Evolutionary conservation across 176 grass and related monocot species (phyloP), one percentile per base, ranked within the genome.

Genomic region (Bromus sterilis): DNA sequence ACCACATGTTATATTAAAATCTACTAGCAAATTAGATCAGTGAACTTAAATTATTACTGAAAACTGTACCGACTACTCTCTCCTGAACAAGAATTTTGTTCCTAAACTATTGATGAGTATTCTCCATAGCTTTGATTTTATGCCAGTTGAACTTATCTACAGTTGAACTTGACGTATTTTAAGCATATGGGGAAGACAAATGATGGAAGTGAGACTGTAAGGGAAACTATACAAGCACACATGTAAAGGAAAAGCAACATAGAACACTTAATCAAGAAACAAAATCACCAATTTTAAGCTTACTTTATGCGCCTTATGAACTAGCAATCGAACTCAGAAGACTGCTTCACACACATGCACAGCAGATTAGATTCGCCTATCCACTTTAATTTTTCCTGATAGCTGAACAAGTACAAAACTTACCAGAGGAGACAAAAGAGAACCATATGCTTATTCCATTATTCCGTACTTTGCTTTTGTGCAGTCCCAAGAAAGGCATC

Each of bases 381-480:
- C 89, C 70, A 60, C 77, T 84, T 87, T 89, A 74, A 86, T 91
- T 89, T 91, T 80, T 18, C 67, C 56, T 87, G 78, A 89, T 89
- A 91, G 89, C 49, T 91, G 88, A 98, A 94, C 89, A 91, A 91
- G 90, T 95, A 87, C 87, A 91, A 99, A 95, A 99, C 89, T 95
- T 95, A 86, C 75, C 34, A 86, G 86, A 90, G 90, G 93, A 93
- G 91, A 91, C 90, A 99, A 99, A 88, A 93, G 81, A 51, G 93
- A 93, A 98, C 76, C 77, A 81, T 67, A 98, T 93, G 84, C 95
- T 89, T 89, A 91, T 95, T 98, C 90, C 80, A 87, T 89, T 89
- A 91, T 95, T 98, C 90, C 80, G 86, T 84, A 85, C 83, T 89
- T 91, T 94, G 84, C 87, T 87, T 97, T 98, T 82, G 81, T 84